Base-by-base conservation (phyloP, 2,329 filamentous ascomycete species). In the Talaromyces albobiverticillius region DNA sequence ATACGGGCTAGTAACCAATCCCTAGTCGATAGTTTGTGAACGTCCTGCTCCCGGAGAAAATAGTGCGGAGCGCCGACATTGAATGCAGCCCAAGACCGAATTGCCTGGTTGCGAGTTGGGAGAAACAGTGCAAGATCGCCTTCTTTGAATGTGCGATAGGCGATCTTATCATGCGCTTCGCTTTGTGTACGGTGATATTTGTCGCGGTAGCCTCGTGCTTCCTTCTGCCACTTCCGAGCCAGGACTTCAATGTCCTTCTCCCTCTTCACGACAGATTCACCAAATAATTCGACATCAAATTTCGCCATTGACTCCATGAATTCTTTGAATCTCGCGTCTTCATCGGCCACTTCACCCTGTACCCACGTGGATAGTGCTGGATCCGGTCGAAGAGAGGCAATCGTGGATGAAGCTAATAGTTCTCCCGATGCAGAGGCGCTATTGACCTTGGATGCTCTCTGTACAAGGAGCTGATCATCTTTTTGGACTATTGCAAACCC, bases 1-100 rank as follows among this genome's bases (percentile, higher is more conserved):
- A 99, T 97, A 14, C 94, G 86, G 8, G 94, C 94, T 7, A 99
- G 86, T n/a, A 99, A 84, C 91, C 94, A 99, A 68, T 99, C 94
- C 32, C 93, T 83, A 46, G 85, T 86, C 26, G 87, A 84, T 5
- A 99, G 78, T 57, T 90, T 87, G 71, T 99, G 95, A 1, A 81
- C 82, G 63, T 97, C 93, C 68, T 95, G 89, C 71, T 99, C 94
- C 32, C 91, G 88, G 2, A 99, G 80, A 75, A 99, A 99, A 75
- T 94, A 97, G 70, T 99, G 94, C 8, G 94, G 94, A 57, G 93
- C 95, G 1, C 92, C 93, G 29, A 99, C 89, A 64, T 99, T 99
- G 80, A 99, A 99, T 0, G 94, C 94, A 4, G 94, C 94, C 94
- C 94, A 99, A 0, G 94, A 93, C 14, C 93, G 88, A 4, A 91